Evolutionary conservation across 441 rosid species (phyloP), one percentile per base, ranked within the genome.

Genomic region (Hura crepitans): DNA sequence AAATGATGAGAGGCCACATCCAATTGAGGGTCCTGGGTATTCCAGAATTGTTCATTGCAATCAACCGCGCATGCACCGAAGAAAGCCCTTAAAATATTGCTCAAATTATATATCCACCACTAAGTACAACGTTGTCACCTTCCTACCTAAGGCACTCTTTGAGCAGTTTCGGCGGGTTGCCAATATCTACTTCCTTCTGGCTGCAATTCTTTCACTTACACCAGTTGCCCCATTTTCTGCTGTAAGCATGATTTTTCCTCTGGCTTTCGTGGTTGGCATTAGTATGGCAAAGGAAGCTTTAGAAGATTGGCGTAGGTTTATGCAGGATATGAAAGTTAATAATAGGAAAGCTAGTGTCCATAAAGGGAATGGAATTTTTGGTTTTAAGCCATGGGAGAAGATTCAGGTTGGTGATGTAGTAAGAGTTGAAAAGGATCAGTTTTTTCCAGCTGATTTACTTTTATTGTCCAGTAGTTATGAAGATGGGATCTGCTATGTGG

Each of bases 141-240:
- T 89, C 83, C 74, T 93, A 71, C 98, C 98, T 25, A 91, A 91
- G 70, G 96, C 93, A 1, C 84, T 93, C 65, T 93, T 88, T 71
- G 98, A 93, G 81, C 98, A 93, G 81, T 93, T 93, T 69, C 89
- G 89, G 72, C 89, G 98, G 2, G 93, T 93, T 72, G 98, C 98
- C 77, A 93, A 93, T 78, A 81, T 93, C 75, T 93, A 93, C 85
- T 93, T 93, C 86, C 89, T 93, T 70, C 84, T 90, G 49, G 93
- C 97, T 55, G 95, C 98, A 0, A 83, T 86, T 61, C 88, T 92
- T 76, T 93, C 98, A 0, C 85, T 93, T 50, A 88, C 89, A 64
- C 89, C 90, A 5, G 86, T 93, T 35, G 84, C 98, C 0, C 98
- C 98, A 0, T 93, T 91, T 82, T 71, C 93, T 62, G 83, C 96